phyloP scores from a whole-genome alignment of 78 protist genomes.

The Dictyostelium brefeldianum region DNA sequence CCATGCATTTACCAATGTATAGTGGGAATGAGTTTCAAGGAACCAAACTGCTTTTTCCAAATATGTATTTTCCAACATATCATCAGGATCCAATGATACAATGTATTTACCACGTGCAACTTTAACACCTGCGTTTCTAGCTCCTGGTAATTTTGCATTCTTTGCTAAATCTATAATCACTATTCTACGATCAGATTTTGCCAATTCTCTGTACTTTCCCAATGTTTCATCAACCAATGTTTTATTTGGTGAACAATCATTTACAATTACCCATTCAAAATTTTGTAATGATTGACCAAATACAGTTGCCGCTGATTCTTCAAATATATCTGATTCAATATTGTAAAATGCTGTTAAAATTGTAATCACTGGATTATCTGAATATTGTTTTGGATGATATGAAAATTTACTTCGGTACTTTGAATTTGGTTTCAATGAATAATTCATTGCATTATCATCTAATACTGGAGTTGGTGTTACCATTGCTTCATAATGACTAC shows the following conservation, averaged over 20 bases:
- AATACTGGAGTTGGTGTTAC: constrained; percentile 56
- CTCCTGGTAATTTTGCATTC: constrained; percentile 57
- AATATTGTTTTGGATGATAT: background rate
- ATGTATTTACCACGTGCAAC: constrained; percentile 49
- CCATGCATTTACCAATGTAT: constrained; percentile 52
- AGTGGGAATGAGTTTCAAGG: constrained; percentile 50
- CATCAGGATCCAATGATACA: constrained; percentile 64
- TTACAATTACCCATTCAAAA: constrained; percentile 64
- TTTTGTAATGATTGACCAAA: constrained; percentile 51
- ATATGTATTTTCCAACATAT: constrained; percentile 65
- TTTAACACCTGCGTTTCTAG: constrained; percentile 60
- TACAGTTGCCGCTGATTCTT: constrained; percentile 34
- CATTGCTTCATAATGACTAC: background rate
- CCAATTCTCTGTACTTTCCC: background rate
- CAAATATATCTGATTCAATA: constrained; percentile 5
- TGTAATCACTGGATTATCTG: constrained; percentile 20
- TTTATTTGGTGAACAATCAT: constrained; percentile 68
- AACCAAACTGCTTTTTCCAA: constrained; percentile 78
- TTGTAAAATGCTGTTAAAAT: constrained; percentile 63
- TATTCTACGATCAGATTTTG: constrained; percentile 19
- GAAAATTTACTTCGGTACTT: constrained; percentile 10
- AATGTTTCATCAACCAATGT: constrained; percentile 2
- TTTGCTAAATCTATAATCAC: constrained; percentile 18
- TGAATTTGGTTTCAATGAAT: constrained; percentile 20
- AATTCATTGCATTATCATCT: constrained; percentile 42